phyloP scores from a whole-genome alignment of 176 grass and related monocot species.

The Musa schizocarpa region DNA sequence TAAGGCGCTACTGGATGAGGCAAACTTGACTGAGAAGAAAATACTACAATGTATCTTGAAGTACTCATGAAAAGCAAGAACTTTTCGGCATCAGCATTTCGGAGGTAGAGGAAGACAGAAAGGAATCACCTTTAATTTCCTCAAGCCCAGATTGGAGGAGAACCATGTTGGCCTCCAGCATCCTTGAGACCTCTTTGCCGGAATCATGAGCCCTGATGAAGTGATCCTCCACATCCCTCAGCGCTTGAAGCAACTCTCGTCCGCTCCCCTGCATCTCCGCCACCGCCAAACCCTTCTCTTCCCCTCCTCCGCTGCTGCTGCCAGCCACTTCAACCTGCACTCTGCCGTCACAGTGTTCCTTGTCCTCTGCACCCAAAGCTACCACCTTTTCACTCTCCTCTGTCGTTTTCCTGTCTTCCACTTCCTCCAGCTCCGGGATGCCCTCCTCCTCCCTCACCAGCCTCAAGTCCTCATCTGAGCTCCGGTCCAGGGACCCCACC shows the following conservation, averaged over 20 bases:
- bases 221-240: conserved; percentile 72
- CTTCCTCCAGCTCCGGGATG: conserved; percentile 90
- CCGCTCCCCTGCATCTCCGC: conserved; percentile 31
- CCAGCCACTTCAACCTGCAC: background rate
- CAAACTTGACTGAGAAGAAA: conserved; percentile 2
- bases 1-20: no score
- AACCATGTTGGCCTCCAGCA: conserved; percentile 58
- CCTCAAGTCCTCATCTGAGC: conserved; percentile 66
- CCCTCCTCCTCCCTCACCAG: conserved; percentile 73
- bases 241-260: conserved; percentile 67
- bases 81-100: background rate
- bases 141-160: conserved; percentile 28
- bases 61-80: background rate
- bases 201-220: conserved; percentile 63
- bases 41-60: conserved; percentile 32
- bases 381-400: conserved; percentile 12
- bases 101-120: conserved; percentile 10
- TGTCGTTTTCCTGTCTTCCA: conserved; percentile 4
- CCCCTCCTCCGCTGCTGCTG: conserved; percentile 8
- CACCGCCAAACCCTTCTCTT: conserved; percentile 36
- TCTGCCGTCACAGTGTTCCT: conserved; percentile 24
- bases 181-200: conserved; percentile 66
- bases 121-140: conserved; percentile 79
- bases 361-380: conserved; percentile 14
- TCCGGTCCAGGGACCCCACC: conserved; percentile 4